Conservation (phyloP, 2,329 filamentous ascomycete species). For the Erysiphe pulchra region DNA sequence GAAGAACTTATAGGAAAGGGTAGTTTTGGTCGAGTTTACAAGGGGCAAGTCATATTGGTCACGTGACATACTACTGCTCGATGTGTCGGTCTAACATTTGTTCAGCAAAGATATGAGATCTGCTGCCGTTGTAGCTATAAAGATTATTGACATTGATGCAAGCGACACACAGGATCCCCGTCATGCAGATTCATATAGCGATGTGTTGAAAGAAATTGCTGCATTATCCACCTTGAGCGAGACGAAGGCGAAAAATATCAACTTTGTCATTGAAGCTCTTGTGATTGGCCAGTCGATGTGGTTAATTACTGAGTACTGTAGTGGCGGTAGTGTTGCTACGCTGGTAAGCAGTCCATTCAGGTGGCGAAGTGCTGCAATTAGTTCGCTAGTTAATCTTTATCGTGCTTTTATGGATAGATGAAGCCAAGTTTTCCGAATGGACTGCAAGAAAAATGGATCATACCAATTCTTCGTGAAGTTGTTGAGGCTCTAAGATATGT, state of each 20-base stretch:
- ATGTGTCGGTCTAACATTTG: background rate
- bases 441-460: conserved; percentile 44
- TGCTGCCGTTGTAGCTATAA: conserved; percentile 38
- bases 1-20: conserved; percentile 52
- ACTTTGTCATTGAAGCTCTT: conserved; percentile 54
- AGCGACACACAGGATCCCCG: conserved; percentile 41
- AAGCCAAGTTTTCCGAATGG: conserved; percentile 38
- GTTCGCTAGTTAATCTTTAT: background rate
- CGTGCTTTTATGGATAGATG: conserved; percentile 17
- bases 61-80: conserved; percentile 1
- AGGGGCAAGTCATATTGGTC: conserved; percentile 17
- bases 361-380: background rate
- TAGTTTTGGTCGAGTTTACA: conserved; percentile 50
- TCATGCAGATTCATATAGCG: conserved; percentile 38
- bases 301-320: conserved; percentile 74
- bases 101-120: conserved; percentile 12
- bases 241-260: conserved; percentile 53
- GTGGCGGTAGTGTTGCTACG: conserved; percentile 57
- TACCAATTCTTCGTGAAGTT: conserved; percentile 39
- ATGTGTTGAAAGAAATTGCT: conserved; percentile 42
- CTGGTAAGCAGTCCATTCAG: conserved; percentile 18
- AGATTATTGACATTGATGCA: conserved; percentile 67
- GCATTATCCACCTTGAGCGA: conserved; percentile 49
- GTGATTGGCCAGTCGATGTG: conserved; percentile 59
- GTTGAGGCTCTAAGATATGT: conserved; percentile 42